These are phyloP conservation scores for Capsicum chinense DNA, from an alignment of 257 asterid genomes.

Conservation along the genomic window DNA sequence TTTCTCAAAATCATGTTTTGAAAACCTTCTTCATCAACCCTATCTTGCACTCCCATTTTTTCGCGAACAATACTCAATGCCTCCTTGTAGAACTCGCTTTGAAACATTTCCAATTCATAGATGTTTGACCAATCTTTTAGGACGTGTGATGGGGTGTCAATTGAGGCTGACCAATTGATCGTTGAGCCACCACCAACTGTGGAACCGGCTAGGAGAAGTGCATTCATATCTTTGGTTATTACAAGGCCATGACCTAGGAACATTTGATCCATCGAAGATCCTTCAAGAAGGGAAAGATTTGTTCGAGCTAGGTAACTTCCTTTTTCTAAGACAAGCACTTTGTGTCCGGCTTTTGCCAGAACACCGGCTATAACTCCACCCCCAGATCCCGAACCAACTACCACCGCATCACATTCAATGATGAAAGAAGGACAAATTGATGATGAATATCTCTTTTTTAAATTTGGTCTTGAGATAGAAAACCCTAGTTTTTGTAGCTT, in stretches of 20 bases:
- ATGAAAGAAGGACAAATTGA: conserved; percentile 42
- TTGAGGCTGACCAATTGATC: conserved; percentile 88
- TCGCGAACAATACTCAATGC: conserved; percentile 57
- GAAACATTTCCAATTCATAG: conserved; percentile 46
- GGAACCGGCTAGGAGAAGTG: conserved; percentile 75
- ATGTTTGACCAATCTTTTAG: conserved; percentile 64
- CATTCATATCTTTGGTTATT: conserved; percentile 54
- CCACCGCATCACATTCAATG: conserved; percentile 77
- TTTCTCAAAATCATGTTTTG: conserved; percentile 71
- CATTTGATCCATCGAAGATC: conserved; percentile 76
- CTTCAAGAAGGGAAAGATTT: conserved; percentile 69
- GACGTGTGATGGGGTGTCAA: conserved; percentile 72
- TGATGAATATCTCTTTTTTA: neutral
- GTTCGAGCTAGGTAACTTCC: conserved; percentile 64
- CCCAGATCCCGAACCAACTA: conserved; percentile 92
- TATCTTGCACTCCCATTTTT: conserved; percentile 68
- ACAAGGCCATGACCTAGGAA: conserved; percentile 64
- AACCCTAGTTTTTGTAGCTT: conserved; percentile 56
- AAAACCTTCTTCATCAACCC: conserved; percentile 54
- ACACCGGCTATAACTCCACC: conserved; percentile 92
- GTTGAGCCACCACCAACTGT: conserved; percentile 94
- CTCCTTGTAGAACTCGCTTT: conserved; percentile 37
- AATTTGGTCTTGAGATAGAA: conserved; percentile 36
- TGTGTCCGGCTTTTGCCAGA: conserved; percentile 78
- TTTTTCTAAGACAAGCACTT: conserved; percentile 76